A percentile compares a stretch with the other conserved stretches of the same genome.
These are phyloP conservation scores for Penicillium canescens DNA, from an alignment of 495 filamentous ascomycete species.

Conservation along the genomic window DNA sequence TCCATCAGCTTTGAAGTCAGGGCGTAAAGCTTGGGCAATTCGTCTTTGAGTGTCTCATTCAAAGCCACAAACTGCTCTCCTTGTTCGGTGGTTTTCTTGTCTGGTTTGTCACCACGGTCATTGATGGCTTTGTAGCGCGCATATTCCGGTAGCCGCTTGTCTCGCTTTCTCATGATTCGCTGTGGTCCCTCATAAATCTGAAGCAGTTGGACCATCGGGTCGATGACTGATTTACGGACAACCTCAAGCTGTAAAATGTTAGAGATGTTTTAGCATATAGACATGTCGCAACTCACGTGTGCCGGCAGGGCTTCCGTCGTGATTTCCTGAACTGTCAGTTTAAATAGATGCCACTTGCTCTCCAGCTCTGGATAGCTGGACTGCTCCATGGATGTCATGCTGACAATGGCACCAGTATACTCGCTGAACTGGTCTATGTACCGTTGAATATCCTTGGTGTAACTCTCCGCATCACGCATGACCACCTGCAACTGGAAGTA, in stretches of 20 bases:
- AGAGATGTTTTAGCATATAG: not conserved
- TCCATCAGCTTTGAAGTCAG: slow-evolving; percentile 79
- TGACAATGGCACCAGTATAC: slow-evolving; percentile 69
- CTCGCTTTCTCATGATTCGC: slow-evolving; percentile 85
- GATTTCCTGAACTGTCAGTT: slow-evolving; percentile 77
- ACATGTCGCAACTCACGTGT: slow-evolving; percentile 64
- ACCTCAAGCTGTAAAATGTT: slow-evolving; percentile 57
- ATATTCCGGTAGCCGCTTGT: slow-evolving; percentile 86
- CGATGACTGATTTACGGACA: slow-evolving; percentile 79
- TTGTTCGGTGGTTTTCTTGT: slow-evolving; percentile 77
- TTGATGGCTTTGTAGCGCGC: slow-evolving; percentile 75
- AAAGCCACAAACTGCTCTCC: slow-evolving; percentile 85
- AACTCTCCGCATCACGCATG: slow-evolving; percentile 85
- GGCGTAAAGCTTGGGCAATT: slow-evolving; percentile 81
- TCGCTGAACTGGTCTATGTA: slow-evolving; percentile 74
- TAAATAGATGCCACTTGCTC: slow-evolving; percentile 87
- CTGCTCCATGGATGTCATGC: slow-evolving; percentile 55
- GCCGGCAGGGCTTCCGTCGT: slow-evolving; percentile 74
- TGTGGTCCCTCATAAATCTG: slow-evolving; percentile 78
- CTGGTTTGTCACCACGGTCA: slow-evolving; percentile 75
- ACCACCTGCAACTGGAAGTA: slow-evolving; percentile 88
- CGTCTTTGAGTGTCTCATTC: slow-evolving; percentile 89
- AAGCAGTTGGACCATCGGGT: slow-evolving; percentile 81
- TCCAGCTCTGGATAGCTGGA: slow-evolving; percentile 79
- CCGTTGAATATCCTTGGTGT: slow-evolving; percentile 66